Percentiles rank a stretch among this genome's conserved stretches.
phyloP scores from a whole-genome alignment of 768 basidiomycete species.

The Suillus placidus region DNA sequence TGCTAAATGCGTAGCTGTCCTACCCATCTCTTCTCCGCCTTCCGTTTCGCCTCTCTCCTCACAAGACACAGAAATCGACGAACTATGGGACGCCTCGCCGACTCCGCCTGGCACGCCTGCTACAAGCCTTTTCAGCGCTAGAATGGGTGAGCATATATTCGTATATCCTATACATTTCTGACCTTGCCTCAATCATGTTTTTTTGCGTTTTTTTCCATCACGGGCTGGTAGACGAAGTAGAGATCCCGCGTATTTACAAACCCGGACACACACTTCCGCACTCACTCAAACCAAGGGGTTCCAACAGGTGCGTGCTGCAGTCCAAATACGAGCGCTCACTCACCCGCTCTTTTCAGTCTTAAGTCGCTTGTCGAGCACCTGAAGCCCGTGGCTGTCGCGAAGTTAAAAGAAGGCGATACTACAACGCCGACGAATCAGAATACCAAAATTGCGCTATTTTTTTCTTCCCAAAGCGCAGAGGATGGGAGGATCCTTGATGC shows the following conservation, averaged over 20 bases:
- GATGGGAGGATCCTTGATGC: neutral
- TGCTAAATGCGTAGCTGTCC: slow-evolving; percentile 22
- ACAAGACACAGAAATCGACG: slow-evolving; percentile 50
- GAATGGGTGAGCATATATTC: slow-evolving; percentile 47
- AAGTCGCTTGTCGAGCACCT: neutral
- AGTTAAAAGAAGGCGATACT: neutral
- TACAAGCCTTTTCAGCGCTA: slow-evolving; percentile 43
- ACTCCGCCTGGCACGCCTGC: slow-evolving; percentile 45
- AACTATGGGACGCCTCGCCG: slow-evolving; percentile 53
- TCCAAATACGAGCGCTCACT: too few species aligned
- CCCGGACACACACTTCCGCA: slow-evolving; percentile 37
- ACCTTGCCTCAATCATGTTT: slow-evolving; percentile 5
- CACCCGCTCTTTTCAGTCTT: neutral
- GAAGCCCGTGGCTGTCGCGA: neutral
- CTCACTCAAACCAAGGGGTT: too few species aligned
- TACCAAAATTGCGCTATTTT: too few species aligned
- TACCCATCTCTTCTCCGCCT: slow-evolving; percentile 46
- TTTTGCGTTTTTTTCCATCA: slow-evolving; percentile 6
- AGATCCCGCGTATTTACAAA: slow-evolving; percentile 54
- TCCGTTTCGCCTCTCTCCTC: slow-evolving; percentile 40
- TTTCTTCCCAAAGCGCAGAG: neutral
- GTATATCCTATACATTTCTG: neutral
- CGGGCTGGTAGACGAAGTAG: slow-evolving; percentile 45
- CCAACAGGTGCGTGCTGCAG: neutral
- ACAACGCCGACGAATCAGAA: neutral